Evolutionary conservation across 108 stramenopile genomes (phyloP).

Genomic region (Conticribra guillardii): DNA sequence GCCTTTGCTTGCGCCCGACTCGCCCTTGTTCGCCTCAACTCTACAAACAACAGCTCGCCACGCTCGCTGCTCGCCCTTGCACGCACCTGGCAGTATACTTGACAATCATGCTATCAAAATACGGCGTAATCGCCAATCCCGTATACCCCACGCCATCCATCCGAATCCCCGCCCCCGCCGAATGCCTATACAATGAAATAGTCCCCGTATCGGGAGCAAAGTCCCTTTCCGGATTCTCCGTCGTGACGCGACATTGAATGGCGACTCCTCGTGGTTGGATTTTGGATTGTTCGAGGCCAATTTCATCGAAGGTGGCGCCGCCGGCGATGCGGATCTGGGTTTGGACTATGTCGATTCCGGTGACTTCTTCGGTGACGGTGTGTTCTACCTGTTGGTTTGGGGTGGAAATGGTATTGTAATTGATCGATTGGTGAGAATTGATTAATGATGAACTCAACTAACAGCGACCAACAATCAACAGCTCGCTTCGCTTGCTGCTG

Average conservation of each 20-base stretch:
- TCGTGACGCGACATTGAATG: conserved; percentile 95
- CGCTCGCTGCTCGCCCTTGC: too few relatives aligned
- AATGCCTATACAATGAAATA: conserved; percentile 78
- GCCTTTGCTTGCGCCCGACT: too few relatives aligned
- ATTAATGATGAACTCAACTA: too few relatives aligned
- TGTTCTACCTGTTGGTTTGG: conserved; percentile 85
- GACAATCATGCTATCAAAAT: conserved; percentile 94
- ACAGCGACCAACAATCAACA: too few relatives aligned
- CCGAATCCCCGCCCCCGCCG: conserved; percentile 91
- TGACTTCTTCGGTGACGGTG: conserved; percentile 97
- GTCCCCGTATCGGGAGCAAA: conserved; percentile 92
- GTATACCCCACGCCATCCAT: conserved; percentile 86
- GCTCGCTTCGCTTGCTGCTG: too few relatives aligned
- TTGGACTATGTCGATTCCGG: conserved; percentile 94
- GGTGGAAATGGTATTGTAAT: too few relatives aligned
- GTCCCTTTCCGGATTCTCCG: conserved; percentile 87
- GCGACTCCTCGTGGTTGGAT: conserved; percentile 81
- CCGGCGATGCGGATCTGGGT: conserved; percentile 91
- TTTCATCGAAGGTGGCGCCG: conserved; percentile 87
- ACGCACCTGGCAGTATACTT: conserved; percentile 94
- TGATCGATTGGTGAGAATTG: too few relatives aligned
- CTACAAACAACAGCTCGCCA: too few relatives aligned
- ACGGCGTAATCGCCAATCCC: conserved; percentile 83
- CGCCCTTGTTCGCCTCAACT: too few relatives aligned
- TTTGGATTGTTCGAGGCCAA: conserved; percentile 72